phyloP scores from a whole-genome alignment of 2,329 filamentous ascomycete species.

The Fusarium sp. region DNA sequence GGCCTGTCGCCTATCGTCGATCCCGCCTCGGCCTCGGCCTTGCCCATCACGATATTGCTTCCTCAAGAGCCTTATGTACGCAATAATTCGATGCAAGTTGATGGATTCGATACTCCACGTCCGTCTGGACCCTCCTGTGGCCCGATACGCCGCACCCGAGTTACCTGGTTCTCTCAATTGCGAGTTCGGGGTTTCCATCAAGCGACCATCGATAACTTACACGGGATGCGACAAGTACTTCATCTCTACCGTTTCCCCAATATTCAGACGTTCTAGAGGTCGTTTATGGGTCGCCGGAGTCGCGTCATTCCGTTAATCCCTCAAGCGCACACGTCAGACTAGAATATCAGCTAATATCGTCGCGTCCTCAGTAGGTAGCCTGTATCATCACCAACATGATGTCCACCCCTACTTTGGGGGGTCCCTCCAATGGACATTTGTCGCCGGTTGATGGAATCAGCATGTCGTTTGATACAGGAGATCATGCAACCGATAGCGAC shows the following conservation, averaged over 20 bases:
- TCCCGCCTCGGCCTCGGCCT: constrained; percentile 47
- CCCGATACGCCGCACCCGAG: constrained; percentile 32
- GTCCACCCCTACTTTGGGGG: constrained; percentile 69
- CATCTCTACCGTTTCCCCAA: constrained; percentile 44
- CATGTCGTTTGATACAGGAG: constrained; percentile 51
- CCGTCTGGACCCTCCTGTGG: constrained; percentile 45
- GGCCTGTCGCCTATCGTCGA: constrained; percentile 50
- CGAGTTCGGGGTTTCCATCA: constrained; percentile 53
- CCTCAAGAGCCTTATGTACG: constrained; percentile 39
- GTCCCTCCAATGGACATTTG: constrained; percentile 73
- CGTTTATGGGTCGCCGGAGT: constrained; percentile 45
- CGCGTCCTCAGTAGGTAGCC: constrained; percentile 59
- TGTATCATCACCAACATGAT: constrained; percentile 71
- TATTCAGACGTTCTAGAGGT: constrained; percentile 24
- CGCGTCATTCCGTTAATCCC: constrained; percentile 35
- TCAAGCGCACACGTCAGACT: constrained; percentile 23
- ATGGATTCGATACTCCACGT: constrained; percentile 50
- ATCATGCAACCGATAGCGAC: constrained; percentile 69
- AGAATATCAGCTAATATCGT: constrained; percentile 48
- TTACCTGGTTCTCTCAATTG: constrained; percentile 54
- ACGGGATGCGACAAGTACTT: constrained; percentile 56
- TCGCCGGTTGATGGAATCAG: constrained; percentile 62
- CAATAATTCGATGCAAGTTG: constrained; percentile 43
- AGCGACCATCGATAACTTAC: constrained; percentile 58
- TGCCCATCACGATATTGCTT: constrained; percentile 50